These are phyloP conservation scores for Diaporthe velutina DNA, from an alignment of 2,329 filamentous ascomycete species.

Conservation along the genomic window DNA sequence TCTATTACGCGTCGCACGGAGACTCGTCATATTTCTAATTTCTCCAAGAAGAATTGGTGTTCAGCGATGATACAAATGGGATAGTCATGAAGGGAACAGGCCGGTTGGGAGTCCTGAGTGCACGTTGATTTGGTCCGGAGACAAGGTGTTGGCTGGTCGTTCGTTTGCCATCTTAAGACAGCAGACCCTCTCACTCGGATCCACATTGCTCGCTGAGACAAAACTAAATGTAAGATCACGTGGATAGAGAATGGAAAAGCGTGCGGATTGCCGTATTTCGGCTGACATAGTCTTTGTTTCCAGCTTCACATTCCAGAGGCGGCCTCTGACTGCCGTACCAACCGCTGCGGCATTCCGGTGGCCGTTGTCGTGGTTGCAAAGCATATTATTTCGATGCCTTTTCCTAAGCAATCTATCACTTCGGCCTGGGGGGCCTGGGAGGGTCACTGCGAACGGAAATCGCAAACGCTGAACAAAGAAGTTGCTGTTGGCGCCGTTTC, in stretches of 20 bases:
- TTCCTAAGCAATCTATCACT: slow-evolving; percentile 35
- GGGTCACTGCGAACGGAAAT: slow-evolving; percentile 46
- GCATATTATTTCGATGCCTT: slow-evolving; percentile 24
- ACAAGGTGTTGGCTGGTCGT: slow-evolving; percentile 28
- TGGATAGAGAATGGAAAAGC: slow-evolving; percentile 40
- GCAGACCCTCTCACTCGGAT: slow-evolving; percentile 28
- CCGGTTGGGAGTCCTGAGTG: slow-evolving; percentile 44
- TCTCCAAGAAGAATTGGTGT: slow-evolving; percentile 42
- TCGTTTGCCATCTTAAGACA: slow-evolving; percentile 37
- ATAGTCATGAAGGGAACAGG: slow-evolving; percentile 39
- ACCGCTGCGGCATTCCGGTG: slow-evolving; percentile 43
- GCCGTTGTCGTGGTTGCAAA: slow-evolving; percentile 43
- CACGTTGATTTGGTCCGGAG: slow-evolving; percentile 37
- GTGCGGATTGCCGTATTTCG: slow-evolving; percentile 46
- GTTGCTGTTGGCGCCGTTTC: slow-evolving; percentile 42
- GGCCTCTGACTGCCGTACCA: slow-evolving; percentile 21
- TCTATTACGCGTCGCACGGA: slow-evolving; percentile 12
- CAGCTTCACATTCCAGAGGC: slow-evolving; percentile 44
- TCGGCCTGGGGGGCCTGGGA: slow-evolving; percentile 9
- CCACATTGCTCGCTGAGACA: slow-evolving; percentile 28
- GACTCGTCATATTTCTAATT: slow-evolving; percentile 48
- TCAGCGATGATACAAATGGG: slow-evolving; percentile 43
- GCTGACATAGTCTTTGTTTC: slow-evolving; percentile 55
- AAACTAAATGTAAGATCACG: slow-evolving; percentile 42
- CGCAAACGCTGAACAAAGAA: slow-evolving; percentile 50